These are phyloP conservation scores for Lactarius akahatsu DNA, from an alignment of 768 basidiomycete species.

Conservation along the genomic window DNA sequence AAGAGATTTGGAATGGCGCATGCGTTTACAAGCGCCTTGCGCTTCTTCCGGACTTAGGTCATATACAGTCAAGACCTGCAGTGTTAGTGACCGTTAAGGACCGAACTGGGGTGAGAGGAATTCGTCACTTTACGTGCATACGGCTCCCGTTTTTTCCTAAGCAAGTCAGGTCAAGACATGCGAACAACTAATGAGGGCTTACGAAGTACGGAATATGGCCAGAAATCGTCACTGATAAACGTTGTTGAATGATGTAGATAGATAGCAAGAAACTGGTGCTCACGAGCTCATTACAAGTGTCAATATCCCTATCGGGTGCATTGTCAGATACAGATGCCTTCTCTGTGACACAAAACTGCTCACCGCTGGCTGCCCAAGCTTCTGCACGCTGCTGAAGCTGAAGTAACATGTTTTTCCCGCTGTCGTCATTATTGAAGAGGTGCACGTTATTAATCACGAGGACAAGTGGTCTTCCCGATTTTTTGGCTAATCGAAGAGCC, in stretches of 20 bases:
- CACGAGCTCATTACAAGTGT: constrained; percentile 79
- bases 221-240: constrained; percentile 71
- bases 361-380: constrained; percentile 79
- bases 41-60: constrained; percentile 66
- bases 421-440: constrained; percentile 72
- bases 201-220: constrained; percentile 72
- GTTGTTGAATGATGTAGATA: neutral
- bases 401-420: constrained; percentile 74
- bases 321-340: constrained; percentile 20
- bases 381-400: constrained; percentile 87
- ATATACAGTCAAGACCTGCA: constrained; percentile 64
- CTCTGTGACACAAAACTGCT: constrained; percentile 29
- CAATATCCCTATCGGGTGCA: constrained; percentile 53
- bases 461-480: constrained; percentile 66
- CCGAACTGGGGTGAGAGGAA: constrained; percentile 1
- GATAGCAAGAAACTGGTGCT: constrained; percentile 31
- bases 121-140: constrained; percentile 55
- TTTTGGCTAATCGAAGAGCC: constrained; percentile 59
- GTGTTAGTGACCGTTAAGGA: constrained; percentile 5
- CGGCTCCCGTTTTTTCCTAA: constrained; percentile 67
- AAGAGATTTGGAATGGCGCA: constrained; percentile 47
- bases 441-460: constrained; percentile 81
- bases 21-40: constrained; percentile 51
- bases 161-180: constrained; percentile 18
- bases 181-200: constrained; percentile 30